Base-by-base conservation (phyloP, 2,329 filamentous ascomycete species). In the Trichoderma koningii region DNA sequence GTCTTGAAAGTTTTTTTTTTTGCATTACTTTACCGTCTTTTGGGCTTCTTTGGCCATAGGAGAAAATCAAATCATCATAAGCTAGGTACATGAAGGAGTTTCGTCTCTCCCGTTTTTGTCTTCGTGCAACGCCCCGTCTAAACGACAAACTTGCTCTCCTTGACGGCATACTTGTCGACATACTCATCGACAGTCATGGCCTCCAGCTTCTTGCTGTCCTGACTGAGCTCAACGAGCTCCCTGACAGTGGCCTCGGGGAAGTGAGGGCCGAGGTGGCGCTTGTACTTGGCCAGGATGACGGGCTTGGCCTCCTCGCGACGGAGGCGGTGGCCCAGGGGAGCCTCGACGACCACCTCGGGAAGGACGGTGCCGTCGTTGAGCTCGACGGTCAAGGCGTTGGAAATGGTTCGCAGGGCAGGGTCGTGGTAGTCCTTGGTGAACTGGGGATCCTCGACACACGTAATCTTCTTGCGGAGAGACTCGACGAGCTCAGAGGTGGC, bases 341-440 rank as follows among this genome's bases (percentile, higher is more conserved):
- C 94, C 83, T 97, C 93, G 63, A 99, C 91, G 55, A 91, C 90
- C 66, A 96, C 88, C 82, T 99, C 95, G 23, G 94, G 89, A 42
- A 98, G 84, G 10, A 95, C 85, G 53, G 93, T 97, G 73, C 95
- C 95, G 76, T 98, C 94, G 78, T 97, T 95, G 71, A 99, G 85
- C 73, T 90, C 94, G 66, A 99, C 93, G 34, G 93, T 97, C 70
- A 99, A 84, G 9, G 93, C 95, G 82, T 99, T 99, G 78, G 93
- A 92, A 80, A 99, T 99, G 79, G 93, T 97, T 73, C 95, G 92
- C 82, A 96, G 91, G 71, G 85, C 82, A 34, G 95, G 92, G 82
- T 98, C 86, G 77, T 99, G 95, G 87, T 99, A 99, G 80, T 98
- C 94, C 76, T 84, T 81, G 71, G 95, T 98, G 85, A 93, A 98